Percentiles rank a stretch among this genome's conserved stretches.
Conservation (phyloP, 345 rosid genomes). For the Turritis glabra region DNA sequence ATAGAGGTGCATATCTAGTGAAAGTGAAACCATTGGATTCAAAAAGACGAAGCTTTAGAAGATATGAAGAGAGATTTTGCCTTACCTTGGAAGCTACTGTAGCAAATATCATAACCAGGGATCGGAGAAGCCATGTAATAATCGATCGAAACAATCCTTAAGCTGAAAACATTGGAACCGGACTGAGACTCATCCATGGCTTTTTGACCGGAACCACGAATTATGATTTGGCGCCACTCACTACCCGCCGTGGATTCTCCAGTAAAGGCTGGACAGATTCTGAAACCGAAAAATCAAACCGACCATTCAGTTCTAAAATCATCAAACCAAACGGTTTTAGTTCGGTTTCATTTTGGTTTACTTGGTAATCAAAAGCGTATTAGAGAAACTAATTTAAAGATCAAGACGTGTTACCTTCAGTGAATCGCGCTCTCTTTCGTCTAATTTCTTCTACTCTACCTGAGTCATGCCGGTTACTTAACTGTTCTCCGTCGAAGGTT, state of each 20-base stretch:
- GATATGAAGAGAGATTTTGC: background rate
- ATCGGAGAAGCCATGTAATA: slow-evolving; percentile 85
- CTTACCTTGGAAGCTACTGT: slow-evolving; percentile 84
- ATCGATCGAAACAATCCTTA: slow-evolving; percentile 82
- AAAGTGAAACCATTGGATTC: background rate
- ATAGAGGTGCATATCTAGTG: background rate
- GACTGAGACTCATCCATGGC: slow-evolving; percentile 55
- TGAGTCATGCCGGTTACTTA: background rate
- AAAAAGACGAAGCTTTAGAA: background rate
- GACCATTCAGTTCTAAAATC: background rate
- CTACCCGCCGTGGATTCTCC: background rate
- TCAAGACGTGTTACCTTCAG: background rate
- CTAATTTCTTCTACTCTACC: background rate
- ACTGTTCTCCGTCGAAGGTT: background rate
- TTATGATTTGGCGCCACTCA: slow-evolving; percentile 18
- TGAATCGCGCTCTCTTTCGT: background rate
- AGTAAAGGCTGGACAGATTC: background rate
- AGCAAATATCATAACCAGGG: slow-evolving; percentile 66
- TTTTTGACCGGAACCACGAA: slow-evolving; percentile 2
- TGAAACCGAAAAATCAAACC: background rate
- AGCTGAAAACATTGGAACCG: slow-evolving; percentile 58
- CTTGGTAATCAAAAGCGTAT: background rate
- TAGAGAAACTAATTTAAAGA: background rate
- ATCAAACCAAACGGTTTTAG: slow-evolving; percentile 7
- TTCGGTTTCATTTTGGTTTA: background rate